Evolutionary conservation across 2,329 filamentous ascomycete genomes (phyloP).

Genomic region (Lachnellula willkommii): DNA sequence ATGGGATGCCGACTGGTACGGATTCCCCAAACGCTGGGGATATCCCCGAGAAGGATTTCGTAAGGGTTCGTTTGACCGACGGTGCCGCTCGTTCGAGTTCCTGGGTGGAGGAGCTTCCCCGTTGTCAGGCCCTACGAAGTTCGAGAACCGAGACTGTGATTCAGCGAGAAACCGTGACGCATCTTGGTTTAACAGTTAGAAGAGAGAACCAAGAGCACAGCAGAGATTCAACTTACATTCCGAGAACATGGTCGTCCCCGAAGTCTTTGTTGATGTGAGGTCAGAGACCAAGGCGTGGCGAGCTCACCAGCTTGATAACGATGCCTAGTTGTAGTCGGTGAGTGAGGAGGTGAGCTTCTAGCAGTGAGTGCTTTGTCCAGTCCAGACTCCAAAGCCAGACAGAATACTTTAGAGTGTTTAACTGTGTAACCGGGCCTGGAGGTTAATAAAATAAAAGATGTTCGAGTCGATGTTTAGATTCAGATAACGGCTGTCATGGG

Average conservation of each 20-base stretch:
- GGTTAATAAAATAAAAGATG: no score
- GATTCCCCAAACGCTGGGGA: constrained; percentile 52
- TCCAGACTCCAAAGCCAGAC: no score
- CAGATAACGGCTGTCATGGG: no score
- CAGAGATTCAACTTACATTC: constrained; percentile 26
- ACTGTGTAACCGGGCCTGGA: no score
- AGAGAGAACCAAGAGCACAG: constrained; percentile 6
- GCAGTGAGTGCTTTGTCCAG: no score
- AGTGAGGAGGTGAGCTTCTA: no score
- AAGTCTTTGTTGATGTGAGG: constrained; percentile 4
- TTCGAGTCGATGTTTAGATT: no score
- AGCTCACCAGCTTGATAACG: not conserved
- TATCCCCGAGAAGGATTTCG: constrained; percentile 25
- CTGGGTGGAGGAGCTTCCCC: constrained; percentile 32
- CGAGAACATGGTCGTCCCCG: constrained; percentile 29
- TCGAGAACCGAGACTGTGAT: constrained; percentile 84
- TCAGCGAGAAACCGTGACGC: constrained; percentile 94
- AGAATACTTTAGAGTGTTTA: no score
- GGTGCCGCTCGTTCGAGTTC: constrained; percentile 33
- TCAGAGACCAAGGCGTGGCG: not conserved
- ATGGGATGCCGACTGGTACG: constrained; percentile 72
- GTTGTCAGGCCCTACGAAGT: constrained; percentile 57
- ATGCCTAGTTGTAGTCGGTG: no score
- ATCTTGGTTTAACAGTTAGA: constrained; percentile 50
- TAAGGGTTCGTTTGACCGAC: constrained; percentile 23